Evolutionary conservation across 2,329 filamentous ascomycete genomes (phyloP), one percentile per base, ranked within the genome.

Genomic region (Colletotrichum spinosum): DNA sequence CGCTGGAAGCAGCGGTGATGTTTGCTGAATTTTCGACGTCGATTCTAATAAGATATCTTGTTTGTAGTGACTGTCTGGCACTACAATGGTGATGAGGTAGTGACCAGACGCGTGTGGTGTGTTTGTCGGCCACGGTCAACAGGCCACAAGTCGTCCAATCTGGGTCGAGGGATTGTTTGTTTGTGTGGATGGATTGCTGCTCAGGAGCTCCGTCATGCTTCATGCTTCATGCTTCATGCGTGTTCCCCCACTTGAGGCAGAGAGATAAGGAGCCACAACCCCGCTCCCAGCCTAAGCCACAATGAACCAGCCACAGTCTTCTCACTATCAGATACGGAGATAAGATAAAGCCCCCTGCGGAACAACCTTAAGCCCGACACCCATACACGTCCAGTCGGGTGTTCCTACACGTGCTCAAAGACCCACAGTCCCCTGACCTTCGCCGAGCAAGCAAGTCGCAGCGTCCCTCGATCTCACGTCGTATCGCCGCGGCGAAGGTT

Each of bases 161-260:
- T 60, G 39, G 35, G 13, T 35, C 42, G 33, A 42, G 6, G 34
- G 39, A 33, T 44, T 45, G 39, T 49, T 54, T 60, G 50, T 65
- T 65, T 60, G 55, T 44, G 34, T 44, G 45, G 39, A 9, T 52
- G 48, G 25, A 52, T 59, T 48, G 25, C 52, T 62, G 62, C 25
- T 48, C 46, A 61, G 34, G 45, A 65, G 58, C 62, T 65, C 62
- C 58, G n/a, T 56, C 59, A 56, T 61, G 59, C 59, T 55, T 65
- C 52, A 62, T 65, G 62, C 62, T 60, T 64, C 60, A 60, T 60
- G 57, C 59, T 51, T 56, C 59, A 61, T 64, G 61, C 56, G 57
- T 55, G 17, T 55, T 35, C 38, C 61, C 61, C 50, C 45, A 48
- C 55, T 25, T 33, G 37, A 37, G 49, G 39, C 38, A 15, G 10